These are phyloP conservation scores for Plectranthus barbatus DNA, from an alignment of 257 asterid species.

Conservation along the genomic window DNA sequence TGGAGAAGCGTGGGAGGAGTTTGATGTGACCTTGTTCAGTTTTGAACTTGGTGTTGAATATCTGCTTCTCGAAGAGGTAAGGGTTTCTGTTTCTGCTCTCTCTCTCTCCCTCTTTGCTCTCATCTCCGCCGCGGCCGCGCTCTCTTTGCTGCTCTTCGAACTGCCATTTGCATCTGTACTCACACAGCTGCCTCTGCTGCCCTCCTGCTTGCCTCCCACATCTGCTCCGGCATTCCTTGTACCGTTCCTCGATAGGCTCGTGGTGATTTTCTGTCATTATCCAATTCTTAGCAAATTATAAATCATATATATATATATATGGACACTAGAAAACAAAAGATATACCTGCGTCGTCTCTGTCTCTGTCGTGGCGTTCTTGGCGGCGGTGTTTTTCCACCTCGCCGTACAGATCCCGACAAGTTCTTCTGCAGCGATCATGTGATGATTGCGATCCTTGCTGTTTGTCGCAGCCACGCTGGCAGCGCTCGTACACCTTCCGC, in stretches of 20 bases:
- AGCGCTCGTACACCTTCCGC: constrained; percentile 6
- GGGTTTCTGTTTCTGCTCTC: constrained; percentile 18
- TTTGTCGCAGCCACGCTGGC: neutral
- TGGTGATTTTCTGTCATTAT: neutral
- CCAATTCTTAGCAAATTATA: neutral
- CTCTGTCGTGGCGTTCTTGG: neutral
- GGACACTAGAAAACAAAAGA: neutral
- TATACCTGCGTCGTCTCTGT: neutral
- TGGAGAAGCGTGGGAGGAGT: constrained; percentile 26
- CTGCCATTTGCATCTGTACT: constrained; percentile 15
- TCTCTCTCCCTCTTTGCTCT: neutral
- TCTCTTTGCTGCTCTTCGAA: constrained; percentile 6
- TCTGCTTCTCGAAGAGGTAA: constrained; percentile 21
- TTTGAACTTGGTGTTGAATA: constrained; percentile 19
- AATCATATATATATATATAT: no score
- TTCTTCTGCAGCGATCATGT: neutral
- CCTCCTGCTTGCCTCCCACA: constrained; percentile 4
- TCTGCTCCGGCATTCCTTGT: constrained; percentile 15
- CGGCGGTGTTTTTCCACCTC: constrained; percentile 2
- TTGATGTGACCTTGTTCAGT: constrained; percentile 26
- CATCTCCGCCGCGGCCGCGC: neutral
- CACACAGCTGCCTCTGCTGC: constrained; percentile 10
- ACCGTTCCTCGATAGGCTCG: constrained; percentile 6
- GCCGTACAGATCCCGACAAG: neutral
- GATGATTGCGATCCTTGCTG: neutral